A percentile compares a stretch with the other conserved stretches of the same genome.
Conservation (phyloP, 2,329 filamentous ascomycete genomes). For the Aspergillus aculeatinus region DNA sequence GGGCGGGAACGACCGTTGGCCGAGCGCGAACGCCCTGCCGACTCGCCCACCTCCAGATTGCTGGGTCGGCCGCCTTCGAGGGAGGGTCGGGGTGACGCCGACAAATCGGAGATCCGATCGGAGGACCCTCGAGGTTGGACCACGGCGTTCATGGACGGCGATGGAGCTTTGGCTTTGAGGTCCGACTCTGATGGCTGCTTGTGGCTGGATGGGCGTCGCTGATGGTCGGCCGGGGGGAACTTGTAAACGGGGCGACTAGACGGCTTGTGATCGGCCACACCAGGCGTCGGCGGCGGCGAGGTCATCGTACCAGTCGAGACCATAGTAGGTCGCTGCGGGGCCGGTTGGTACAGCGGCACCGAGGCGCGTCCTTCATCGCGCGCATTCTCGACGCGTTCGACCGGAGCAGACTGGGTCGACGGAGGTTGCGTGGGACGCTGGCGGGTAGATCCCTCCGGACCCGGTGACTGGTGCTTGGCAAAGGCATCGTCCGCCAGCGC, state of each 20-base stretch:
- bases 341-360: constrained; percentile 39
- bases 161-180: constrained; percentile 29
- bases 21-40: constrained; percentile 60
- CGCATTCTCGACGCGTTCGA: constrained; percentile 22
- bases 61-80: constrained; percentile 69
- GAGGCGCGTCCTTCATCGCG: constrained; percentile 31
- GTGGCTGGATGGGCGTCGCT: constrained; percentile 51
- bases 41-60: constrained; percentile 60
- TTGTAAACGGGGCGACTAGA: constrained; percentile 52
- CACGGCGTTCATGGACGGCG: constrained; percentile 34
- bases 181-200: constrained; percentile 41
- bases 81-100: constrained; percentile 64
- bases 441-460: constrained; percentile 24
- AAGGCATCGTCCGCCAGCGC: constrained; percentile 85
- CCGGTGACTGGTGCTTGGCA: constrained; percentile 46
- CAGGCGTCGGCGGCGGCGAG: constrained; percentile 48
- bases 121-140: constrained; percentile 52
- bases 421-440: constrained; percentile 29
- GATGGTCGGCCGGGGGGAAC: constrained; percentile 49
- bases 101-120: constrained; percentile 54
- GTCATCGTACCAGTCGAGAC: constrained; percentile 82
- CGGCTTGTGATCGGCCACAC: constrained; percentile 28
- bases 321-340: constrained; percentile 54
- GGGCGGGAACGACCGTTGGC: constrained; percentile 69
- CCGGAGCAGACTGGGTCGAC: constrained; percentile 22